Evolutionary conservation across 257 asterid genomes (phyloP).

Genomic region (Thymus quinquecostatus): DNA sequence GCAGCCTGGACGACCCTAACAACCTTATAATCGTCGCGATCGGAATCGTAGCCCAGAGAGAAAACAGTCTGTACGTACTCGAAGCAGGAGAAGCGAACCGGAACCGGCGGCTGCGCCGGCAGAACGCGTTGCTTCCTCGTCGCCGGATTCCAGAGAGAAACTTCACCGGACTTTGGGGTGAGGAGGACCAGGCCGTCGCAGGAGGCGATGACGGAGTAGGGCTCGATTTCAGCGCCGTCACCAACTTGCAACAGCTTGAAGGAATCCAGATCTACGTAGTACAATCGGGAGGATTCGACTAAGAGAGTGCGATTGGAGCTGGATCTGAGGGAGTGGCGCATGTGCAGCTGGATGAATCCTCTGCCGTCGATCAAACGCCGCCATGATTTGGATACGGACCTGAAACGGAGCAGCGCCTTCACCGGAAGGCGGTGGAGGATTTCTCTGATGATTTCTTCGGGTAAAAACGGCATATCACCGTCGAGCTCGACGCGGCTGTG

Average conservation of each 20-base stretch:
- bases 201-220: not conserved
- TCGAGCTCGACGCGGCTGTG: not conserved
- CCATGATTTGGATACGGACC: constrained; percentile 25
- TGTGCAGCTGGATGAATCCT: constrained; percentile 11
- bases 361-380: constrained; percentile 23
- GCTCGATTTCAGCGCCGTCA: not conserved
- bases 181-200: not conserved
- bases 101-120: not conserved
- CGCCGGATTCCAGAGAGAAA: not conserved
- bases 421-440: constrained; percentile 27
- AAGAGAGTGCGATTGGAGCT: constrained; percentile 13
- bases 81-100: not conserved
- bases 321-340: constrained; percentile 12
- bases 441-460: not conserved
- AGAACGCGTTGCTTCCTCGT: constrained; percentile 5
- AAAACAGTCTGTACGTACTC: not conserved
- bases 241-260: constrained; percentile 22
- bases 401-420: constrained; percentile 25
- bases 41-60: constrained; percentile 41
- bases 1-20: constrained; percentile 33
- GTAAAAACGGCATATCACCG: not conserved
- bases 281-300: not conserved
- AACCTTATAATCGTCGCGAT: constrained; percentile 49
- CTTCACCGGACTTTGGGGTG: not conserved
- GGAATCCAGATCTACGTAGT: constrained; percentile 26